Percentiles rank a stretch among this genome's conserved stretches.
Conservation (phyloP, 129 eudicot species). For the Calendula officinalis region DNA sequence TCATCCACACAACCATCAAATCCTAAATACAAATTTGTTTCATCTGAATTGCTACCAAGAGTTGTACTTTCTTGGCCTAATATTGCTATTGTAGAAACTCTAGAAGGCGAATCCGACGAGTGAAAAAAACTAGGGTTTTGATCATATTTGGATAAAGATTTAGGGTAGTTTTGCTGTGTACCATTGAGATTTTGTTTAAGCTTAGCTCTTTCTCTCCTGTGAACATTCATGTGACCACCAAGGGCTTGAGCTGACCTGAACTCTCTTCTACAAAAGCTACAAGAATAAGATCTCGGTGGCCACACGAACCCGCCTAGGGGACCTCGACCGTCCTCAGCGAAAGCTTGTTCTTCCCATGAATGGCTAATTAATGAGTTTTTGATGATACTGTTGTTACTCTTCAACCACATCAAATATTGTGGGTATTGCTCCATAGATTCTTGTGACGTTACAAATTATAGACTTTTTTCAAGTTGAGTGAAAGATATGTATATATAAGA, state of each 20-base stretch:
- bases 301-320: slow-evolving; percentile 54
- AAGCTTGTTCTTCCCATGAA: slow-evolving; percentile 56
- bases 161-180: slow-evolving; percentile 26
- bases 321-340: slow-evolving; percentile 49
- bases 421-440: slow-evolving; percentile 44
- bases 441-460: neutral
- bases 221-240: slow-evolving; percentile 81
- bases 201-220: slow-evolving; percentile 77
- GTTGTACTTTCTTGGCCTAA: slow-evolving; percentile 29
- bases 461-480: slow-evolving; percentile 16
- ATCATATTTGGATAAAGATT: slow-evolving; percentile 22
- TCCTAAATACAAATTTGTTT: slow-evolving; percentile 44
- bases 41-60: slow-evolving; percentile 30
- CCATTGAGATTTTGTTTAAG: slow-evolving; percentile 41
- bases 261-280: slow-evolving; percentile 63
- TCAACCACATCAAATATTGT: slow-evolving; percentile 53
- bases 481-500: slow-evolving; percentile 4
- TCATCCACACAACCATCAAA: slow-evolving; percentile 25
- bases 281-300: slow-evolving; percentile 73
- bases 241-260: slow-evolving; percentile 79
- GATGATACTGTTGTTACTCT: slow-evolving; percentile 29
- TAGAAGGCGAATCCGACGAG: slow-evolving; percentile 25
- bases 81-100: slow-evolving; percentile 16
- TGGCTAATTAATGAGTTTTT: slow-evolving; percentile 27
- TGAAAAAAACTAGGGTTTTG: slow-evolving; percentile 33